Conservation (phyloP, 495 filamentous ascomycete species). For the Terfezia boudieri region DNA sequence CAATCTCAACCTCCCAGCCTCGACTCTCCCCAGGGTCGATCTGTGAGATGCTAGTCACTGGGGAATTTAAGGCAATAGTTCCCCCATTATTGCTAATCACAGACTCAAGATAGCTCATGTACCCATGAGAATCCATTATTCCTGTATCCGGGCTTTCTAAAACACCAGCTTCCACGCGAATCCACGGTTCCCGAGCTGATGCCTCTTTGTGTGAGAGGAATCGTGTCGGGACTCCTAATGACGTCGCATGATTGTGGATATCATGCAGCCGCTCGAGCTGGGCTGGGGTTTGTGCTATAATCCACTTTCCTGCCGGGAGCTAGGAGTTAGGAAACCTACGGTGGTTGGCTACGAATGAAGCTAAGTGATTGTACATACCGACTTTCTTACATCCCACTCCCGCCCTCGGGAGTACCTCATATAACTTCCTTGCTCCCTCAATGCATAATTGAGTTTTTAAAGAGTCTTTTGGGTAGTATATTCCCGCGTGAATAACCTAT, state of each 20-base stretch:
- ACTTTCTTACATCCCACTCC: conserved; percentile 38
- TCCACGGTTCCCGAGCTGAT: conserved; percentile 42
- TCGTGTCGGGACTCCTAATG: conserved; percentile 48
- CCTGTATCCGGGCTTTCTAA: conserved; percentile 69
- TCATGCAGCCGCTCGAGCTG: conserved; percentile 44
- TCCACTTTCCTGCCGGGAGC: conserved; percentile 51
- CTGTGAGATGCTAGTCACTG: conserved; percentile 36
- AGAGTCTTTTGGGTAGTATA: conserved; percentile 61
- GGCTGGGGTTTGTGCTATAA: conserved; percentile 58
- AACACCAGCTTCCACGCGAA: conserved; percentile 44
- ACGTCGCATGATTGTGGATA: conserved; percentile 41
- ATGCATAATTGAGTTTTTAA: conserved; percentile 77
- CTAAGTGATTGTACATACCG: conserved; percentile 1
- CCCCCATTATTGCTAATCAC: conserved; percentile 59
- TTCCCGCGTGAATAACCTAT: conserved; percentile 81
- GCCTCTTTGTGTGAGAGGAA: conserved; percentile 43
- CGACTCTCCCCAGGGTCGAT: conserved; percentile 19
- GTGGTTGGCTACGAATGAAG: background rate
- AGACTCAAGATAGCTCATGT: conserved; percentile 62
- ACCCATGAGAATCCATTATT: conserved; percentile 67
- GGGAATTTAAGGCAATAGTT: conserved; percentile 36
- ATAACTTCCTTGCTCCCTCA: conserved; percentile 49
- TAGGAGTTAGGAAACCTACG: background rate
- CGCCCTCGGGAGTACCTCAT: conserved; percentile 42
- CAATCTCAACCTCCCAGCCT: background rate